Percentiles rank a stretch among this genome's conserved stretches.
These are phyloP conservation scores for Fusarium praegraminearum DNA, from an alignment of 2,329 filamentous ascomycete genomes.

Conservation along the genomic window DNA sequence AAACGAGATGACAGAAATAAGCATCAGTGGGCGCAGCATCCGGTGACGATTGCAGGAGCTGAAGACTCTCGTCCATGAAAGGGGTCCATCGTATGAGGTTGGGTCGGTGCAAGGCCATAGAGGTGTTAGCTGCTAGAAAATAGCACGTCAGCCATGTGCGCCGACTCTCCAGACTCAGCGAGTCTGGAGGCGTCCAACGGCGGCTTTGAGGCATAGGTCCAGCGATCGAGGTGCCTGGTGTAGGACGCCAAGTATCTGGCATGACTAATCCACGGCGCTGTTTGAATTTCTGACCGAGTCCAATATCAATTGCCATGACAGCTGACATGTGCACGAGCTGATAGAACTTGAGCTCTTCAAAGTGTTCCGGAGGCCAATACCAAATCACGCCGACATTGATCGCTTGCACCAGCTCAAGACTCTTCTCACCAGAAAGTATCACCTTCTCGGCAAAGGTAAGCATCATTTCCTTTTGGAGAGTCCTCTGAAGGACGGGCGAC, in stretches of 20 bases:
- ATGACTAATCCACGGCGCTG: conserved; percentile 38
- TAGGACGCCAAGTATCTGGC: conserved; percentile 51
- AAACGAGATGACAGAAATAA: conserved; percentile 69
- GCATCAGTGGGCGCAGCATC: conserved; percentile 68
- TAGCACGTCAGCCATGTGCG: conserved; percentile 71
- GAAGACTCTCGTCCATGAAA: conserved; percentile 71
- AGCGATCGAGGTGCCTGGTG: conserved; percentile 44
- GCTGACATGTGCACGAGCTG: conserved; percentile 85
- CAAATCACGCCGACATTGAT: conserved; percentile 81
- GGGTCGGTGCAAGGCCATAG: conserved; percentile 71
- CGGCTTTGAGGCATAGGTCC: conserved; percentile 40
- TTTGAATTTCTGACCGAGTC: conserved; percentile 67
- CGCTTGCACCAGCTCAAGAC: conserved; percentile 83
- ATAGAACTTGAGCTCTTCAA: conserved; percentile 91
- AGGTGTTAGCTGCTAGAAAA: conserved; percentile 68
- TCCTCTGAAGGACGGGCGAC: conserved; percentile 66
- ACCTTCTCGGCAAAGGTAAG: conserved; percentile 79
- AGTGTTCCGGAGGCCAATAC: conserved; percentile 86
- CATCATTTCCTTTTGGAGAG: conserved; percentile 76
- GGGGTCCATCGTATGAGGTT: conserved; percentile 70
- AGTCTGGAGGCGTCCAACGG: conserved; percentile 61
- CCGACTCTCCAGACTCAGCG: conserved; percentile 66
- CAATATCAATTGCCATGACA: conserved; percentile 86
- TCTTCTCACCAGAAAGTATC: conserved; percentile 82
- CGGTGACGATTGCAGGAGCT: conserved; percentile 64